A percentile compares a stretch with the other conserved stretches of the same genome.
Evolutionary conservation across 2,329 filamentous ascomycete genomes (phyloP).

Genomic region (Furcasterigmium furcatum): DNA sequence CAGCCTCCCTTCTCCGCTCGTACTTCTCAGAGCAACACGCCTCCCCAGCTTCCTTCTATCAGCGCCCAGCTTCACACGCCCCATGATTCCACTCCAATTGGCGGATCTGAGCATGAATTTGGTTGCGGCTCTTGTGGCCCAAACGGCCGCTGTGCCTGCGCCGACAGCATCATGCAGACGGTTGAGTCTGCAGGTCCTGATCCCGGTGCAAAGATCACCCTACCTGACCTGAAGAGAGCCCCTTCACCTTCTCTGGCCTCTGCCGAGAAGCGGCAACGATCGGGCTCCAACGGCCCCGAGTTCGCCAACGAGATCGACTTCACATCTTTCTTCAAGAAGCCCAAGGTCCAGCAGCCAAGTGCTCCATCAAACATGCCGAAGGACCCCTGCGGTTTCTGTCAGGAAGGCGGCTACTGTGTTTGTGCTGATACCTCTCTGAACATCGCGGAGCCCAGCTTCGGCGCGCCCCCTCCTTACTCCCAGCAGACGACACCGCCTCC

Average conservation of each 20-base stretch:
- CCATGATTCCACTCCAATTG: conserved; percentile 36
- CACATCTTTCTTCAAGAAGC: conserved; percentile 58
- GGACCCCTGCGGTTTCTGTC: conserved; percentile 79
- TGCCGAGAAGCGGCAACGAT: conserved; percentile 52
- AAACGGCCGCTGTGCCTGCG: conserved; percentile 53
- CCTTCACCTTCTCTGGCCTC: conserved; percentile 11
- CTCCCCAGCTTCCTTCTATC: conserved; percentile 41
- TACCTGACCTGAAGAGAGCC: conserved; percentile 47
- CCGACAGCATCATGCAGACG: conserved; percentile 54
- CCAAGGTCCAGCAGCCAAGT: conserved; percentile 27
- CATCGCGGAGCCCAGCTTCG: conserved; percentile 7
- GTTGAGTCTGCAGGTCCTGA: conserved; percentile 51
- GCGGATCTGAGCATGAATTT: conserved; percentile 27
- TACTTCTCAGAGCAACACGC: conserved; percentile 16
- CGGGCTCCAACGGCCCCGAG: conserved; percentile 51
- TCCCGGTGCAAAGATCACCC: conserved; percentile 45
- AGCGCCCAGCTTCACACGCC: conserved; percentile 58
- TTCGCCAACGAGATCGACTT: conserved; percentile 68
- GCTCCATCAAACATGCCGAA: conserved; percentile 38
- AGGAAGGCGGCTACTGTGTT: conserved; percentile 77
- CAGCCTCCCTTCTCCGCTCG: conserved; percentile 6
- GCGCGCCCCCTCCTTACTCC: conserved; percentile 18
- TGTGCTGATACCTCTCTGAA: conserved; percentile 61
- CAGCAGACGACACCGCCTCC: conserved; percentile 52
- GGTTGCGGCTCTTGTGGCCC: conserved; percentile 56